A percentile compares a stretch with the other conserved stretches of the same genome.
Evolutionary conservation across 257 asterid genomes (phyloP).

Genomic region (Solanum paucissectum): DNA sequence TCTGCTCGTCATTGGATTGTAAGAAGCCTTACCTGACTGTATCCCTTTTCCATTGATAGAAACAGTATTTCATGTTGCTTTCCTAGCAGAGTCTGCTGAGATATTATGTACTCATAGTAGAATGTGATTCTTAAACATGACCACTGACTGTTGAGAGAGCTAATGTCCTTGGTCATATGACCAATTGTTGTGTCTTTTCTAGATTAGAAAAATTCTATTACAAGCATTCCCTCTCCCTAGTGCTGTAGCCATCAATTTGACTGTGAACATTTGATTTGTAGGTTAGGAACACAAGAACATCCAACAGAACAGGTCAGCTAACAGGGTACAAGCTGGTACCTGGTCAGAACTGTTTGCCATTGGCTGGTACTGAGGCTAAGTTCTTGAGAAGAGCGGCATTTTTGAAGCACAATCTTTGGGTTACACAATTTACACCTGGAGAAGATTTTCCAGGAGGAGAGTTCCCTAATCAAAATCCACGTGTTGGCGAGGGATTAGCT

Average conservation of each 20-base stretch:
- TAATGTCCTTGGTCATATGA: not conserved
- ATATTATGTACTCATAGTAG: not conserved
- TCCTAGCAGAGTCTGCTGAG: not conserved
- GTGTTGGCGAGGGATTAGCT: constrained; percentile 87
- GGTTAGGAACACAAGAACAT: constrained; percentile 87
- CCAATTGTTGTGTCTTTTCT: not conserved
- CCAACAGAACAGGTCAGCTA: constrained; percentile 77
- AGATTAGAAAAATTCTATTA: not conserved
- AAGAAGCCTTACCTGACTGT: constrained; percentile 19
- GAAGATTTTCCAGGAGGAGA: constrained; percentile 98
- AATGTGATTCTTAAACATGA: not conserved
- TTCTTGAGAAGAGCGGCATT: constrained; percentile 91
- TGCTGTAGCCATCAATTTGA: not conserved
- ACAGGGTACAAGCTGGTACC: constrained; percentile 94
- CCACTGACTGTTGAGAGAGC: not conserved
- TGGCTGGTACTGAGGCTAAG: constrained; percentile 93
- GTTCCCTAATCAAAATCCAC: constrained; percentile 97
- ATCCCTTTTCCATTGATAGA: not conserved
- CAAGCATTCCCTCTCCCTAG: not conserved
- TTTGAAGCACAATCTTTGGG: constrained; percentile 92
- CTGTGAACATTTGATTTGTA: constrained; percentile 14
- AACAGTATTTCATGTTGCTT: not conserved
- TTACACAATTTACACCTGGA: constrained; percentile 76
- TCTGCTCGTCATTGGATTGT: constrained; percentile 98
- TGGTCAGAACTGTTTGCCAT: constrained; percentile 79